Conservation (phyloP, 805 yeast species). For the Yamadazyma phyllophila region DNA sequence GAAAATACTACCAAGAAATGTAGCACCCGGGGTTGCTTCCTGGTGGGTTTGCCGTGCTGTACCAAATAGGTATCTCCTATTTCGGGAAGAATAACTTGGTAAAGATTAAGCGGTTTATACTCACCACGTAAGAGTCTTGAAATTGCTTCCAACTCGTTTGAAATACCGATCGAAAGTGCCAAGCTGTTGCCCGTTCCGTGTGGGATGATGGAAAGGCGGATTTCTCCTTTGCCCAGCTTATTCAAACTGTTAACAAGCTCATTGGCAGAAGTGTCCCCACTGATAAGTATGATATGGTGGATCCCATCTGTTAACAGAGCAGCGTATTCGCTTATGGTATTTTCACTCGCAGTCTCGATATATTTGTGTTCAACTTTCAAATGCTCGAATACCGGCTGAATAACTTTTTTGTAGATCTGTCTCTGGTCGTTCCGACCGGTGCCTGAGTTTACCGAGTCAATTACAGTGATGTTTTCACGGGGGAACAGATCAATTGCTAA, state of each 20-base stretch:
- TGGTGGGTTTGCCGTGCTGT: slow-evolving; percentile 2
- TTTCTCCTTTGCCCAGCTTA: slow-evolving; percentile 5
- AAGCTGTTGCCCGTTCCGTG: slow-evolving; percentile 88
- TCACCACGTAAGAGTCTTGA: slow-evolving; percentile 15
- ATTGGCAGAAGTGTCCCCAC: slow-evolving; percentile 84
- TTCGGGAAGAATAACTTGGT: slow-evolving; percentile 43
- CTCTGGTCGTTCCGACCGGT: slow-evolving; percentile 30
- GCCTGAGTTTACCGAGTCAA: slow-evolving; percentile 55
- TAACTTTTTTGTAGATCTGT: slow-evolving; percentile 40
- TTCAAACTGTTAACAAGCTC: slow-evolving; percentile 64
- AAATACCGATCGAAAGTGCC: slow-evolving; percentile 55
- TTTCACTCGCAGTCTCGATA: slow-evolving; percentile 39
- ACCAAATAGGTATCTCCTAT: slow-evolving; percentile 13
- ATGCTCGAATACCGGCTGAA: slow-evolving; percentile 47
- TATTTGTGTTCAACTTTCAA: slow-evolving; percentile 39
- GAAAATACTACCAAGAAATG: slow-evolving; percentile 66
- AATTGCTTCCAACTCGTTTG: slow-evolving; percentile 18
- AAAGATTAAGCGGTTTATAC: slow-evolving; percentile 41
- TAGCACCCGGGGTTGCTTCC: neutral
- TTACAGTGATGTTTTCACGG: slow-evolving; percentile 17
- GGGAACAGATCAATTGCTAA: neutral
- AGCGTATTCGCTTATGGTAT: slow-evolving; percentile 44
- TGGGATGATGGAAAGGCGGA: slow-evolving; percentile 50
- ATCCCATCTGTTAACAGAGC: slow-evolving; percentile 17
- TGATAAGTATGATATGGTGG: slow-evolving; percentile 55